Evolutionary conservation across 169 alveolate species (phyloP).

Genomic region (Eimeria acervulina): DNA sequence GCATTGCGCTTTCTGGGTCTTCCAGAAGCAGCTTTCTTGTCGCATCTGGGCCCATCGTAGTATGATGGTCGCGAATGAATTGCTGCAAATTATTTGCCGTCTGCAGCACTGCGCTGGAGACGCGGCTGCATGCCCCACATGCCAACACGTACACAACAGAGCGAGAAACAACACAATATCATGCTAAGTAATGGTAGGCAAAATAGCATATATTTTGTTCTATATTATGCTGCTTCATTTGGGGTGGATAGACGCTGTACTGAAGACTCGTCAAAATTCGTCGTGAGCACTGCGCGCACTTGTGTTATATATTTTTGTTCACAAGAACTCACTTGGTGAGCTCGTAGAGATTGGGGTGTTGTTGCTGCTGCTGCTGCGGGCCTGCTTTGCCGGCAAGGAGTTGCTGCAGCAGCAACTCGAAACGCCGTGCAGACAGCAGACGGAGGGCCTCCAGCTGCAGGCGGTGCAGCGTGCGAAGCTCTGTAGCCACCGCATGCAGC

Average conservation of each 20-base stretch:
- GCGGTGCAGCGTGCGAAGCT: constrained; percentile 23
- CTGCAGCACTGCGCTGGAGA: not conserved
- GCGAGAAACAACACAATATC: no score
- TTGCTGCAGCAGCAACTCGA: constrained; percentile 13
- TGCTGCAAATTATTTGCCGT: constrained; percentile 26
- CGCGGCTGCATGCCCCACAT: constrained; percentile 14
- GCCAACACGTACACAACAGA: no score
- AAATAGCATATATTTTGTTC: no score
- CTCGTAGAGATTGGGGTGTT: not conserved
- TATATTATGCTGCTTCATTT: no score
- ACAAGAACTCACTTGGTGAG: not conserved
- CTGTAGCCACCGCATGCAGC: not conserved
- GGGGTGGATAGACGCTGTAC: not conserved
- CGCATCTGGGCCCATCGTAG: constrained; percentile 12
- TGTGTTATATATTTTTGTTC: no score
- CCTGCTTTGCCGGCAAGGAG: not conserved
- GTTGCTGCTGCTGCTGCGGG: not conserved
- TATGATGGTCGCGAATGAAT: not conserved
- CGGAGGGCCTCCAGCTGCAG: constrained; percentile 57
- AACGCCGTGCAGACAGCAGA: constrained; percentile 15
- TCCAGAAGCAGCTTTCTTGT: constrained; percentile 10
- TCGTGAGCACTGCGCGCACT: no score
- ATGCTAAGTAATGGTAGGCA: no score
- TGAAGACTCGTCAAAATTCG: no score
- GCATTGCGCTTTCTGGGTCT: not conserved